Evolutionary conservation across 164 flowering plant species (phyloP).

Genomic region (Annona squamosa): DNA sequence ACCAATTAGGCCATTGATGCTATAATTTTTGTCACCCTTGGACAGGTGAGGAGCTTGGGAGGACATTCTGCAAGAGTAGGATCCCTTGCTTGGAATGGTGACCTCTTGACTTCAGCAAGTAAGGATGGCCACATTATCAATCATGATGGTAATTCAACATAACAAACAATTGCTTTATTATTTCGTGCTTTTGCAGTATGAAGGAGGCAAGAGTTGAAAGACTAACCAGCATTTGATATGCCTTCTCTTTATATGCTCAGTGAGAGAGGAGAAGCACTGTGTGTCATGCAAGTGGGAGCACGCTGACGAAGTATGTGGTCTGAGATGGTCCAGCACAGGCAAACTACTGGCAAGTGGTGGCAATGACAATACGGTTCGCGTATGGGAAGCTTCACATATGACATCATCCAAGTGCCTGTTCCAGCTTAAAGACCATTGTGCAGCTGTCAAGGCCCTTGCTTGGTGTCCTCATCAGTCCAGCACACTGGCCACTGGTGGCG

Average conservation of each 20-base stretch:
- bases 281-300: slow-evolving; percentile 22
- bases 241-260: slow-evolving; percentile 15
- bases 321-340: slow-evolving; percentile 37
- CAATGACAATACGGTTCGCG: slow-evolving; percentile 32
- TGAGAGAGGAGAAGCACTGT: slow-evolving; percentile 24
- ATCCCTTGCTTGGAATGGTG: slow-evolving; percentile 38
- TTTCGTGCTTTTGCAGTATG: background rate
- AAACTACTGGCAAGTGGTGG: slow-evolving; percentile 41
- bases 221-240: background rate
- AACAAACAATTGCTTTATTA: background rate
- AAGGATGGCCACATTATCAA: slow-evolving; percentile 34
- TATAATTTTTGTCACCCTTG: background rate
- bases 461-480: slow-evolving; percentile 48
- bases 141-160: slow-evolving; percentile 35
- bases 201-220: background rate
- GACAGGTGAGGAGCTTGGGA: slow-evolving; percentile 32
- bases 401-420: slow-evolving; percentile 27
- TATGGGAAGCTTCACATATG: slow-evolving; percentile 44
- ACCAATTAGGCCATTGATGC: background rate
- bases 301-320: slow-evolving; percentile 31
- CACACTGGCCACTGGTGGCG: slow-evolving; percentile 52
- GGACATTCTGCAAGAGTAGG: slow-evolving; percentile 35
- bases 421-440: slow-evolving; percentile 27
- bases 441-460: slow-evolving; percentile 58
- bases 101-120: slow-evolving; percentile 40